Base-by-base conservation (phyloP, 2,329 filamentous ascomycete species). In the Drechslerella dactyloides region DNA sequence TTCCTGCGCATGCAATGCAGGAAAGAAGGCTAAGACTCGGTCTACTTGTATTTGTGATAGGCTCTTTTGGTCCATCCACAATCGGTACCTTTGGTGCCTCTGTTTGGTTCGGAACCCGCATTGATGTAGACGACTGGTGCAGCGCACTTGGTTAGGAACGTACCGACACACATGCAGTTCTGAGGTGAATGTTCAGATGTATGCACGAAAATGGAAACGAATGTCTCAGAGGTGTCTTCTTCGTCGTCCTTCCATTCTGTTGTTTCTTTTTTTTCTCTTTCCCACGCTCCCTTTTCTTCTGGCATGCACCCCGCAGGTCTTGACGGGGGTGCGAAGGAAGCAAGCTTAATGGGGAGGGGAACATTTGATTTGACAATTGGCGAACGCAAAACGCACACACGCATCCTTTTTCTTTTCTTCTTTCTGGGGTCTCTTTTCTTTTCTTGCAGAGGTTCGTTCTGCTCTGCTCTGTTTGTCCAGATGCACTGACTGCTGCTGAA, bases 81-180 rank as follows among this genome's bases (percentile, higher is more conserved):
- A 70, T 70, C 66, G 66, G 66, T 70, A 70, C 58, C 66, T 70
- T 69, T 70, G 58, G 48, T 64, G 66, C 59, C 58, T 59, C 66
- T 19, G n/a, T 55, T 70, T 64, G 42, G 52, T 53, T 60, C 15
- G 44, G 5, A 21, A 21, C 15, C 11, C 44, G 15, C 44, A 48
- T 48, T 48, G 44, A n/a, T n/a, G n/a, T n/a, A n/a, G n/a, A n/a
- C n/a, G n/a, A n/a, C n/a, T n/a, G n/a, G n/a, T n/a, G n/a, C n/a
- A n/a, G n/a, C n/a, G n/a, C n/a, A n/a, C n/a, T n/a, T n/a, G n/a
- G n/a, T n/a, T n/a, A n/a, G n/a, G n/a, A n/a, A n/a, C n/a, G n/a
- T n/a, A n/a, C n/a, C n/a, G n/a, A n/a, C n/a, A n/a, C n/a, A n/a
- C n/a, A n/a, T n/a, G n/a, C n/a, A n/a, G n/a, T n/a, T n/a, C n/a